Evolutionary conservation across 2,329 filamentous ascomycete genomes (phyloP), one percentile per base, ranked within the genome.

Genomic region (Beauveria asiatica): DNA sequence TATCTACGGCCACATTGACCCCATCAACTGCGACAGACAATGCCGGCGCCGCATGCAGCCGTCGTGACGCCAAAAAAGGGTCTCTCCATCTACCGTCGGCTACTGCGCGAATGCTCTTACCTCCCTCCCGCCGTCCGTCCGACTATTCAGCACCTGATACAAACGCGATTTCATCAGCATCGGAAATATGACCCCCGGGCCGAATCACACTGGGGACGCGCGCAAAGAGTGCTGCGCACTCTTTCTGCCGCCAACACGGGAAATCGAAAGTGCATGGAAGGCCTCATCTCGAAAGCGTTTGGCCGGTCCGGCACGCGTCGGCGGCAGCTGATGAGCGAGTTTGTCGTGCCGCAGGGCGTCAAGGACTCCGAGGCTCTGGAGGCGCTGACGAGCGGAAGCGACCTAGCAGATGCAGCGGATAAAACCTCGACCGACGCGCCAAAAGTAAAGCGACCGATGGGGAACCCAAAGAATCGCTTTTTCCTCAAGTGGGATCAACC

Each of bases 41-140:
- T 61, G 60, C 41, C 55, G 33, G 25, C 46, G 19, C 25, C 57
- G 21, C 44, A 54, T 39, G 27, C 41, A 23, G 30, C 21, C 41
- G 11, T 42, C 5, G 13, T 52, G n/a, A 17, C 45, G 37, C 39
- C 48, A n/a, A 19, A 46, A 50, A n/a, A 45, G 39, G 49, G 49
- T 33, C 50, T 53, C 7, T 59, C 42, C 19, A 59, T 84, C 51
- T 87, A 84, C 69, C 79, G 84, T 60, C 77, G 82, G 61, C 73
- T 87, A 23, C 80, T 87, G 41, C 82, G 84, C 62, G 83, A 86
- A 72, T 74, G 77, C 44, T 79, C 80, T 30, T 87, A 87, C 67
- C 78, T 87, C 2, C 83, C 83, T 1, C 75, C 75, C 2, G 70
- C 78, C 44, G 80, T 80, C 61, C 78, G 77, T 44, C 69, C 72